Evolutionary conservation across 768 basidiomycete species (phyloP).

Genomic region (Mycena capillaripes): DNA sequence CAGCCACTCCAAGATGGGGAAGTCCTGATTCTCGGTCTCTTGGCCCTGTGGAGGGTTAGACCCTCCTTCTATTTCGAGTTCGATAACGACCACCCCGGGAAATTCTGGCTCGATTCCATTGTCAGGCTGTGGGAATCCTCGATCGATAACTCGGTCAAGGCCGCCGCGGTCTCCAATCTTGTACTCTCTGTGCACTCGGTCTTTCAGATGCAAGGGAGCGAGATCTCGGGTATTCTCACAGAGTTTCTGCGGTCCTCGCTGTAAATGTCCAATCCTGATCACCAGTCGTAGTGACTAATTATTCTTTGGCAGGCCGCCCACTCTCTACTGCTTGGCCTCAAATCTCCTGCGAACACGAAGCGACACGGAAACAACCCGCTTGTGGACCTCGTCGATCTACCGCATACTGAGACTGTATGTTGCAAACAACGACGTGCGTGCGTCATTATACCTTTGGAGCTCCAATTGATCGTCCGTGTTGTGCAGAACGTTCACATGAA

Average conservation of each 20-base stretch:
- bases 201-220: constrained; percentile 51
- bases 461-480: not conserved
- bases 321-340: constrained; percentile 64
- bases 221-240: constrained; percentile 55
- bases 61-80: constrained; percentile 60
- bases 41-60: constrained; percentile 76
- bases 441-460: not conserved
- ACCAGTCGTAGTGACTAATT: constrained; percentile 19
- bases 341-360: constrained; percentile 72
- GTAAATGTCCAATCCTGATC: constrained; percentile 49
- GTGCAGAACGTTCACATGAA: constrained; percentile 59
- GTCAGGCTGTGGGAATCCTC: constrained; percentile 73
- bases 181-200: constrained; percentile 59
- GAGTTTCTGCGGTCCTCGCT: constrained; percentile 62
- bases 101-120: constrained; percentile 61
- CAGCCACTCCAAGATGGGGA: constrained; percentile 80
- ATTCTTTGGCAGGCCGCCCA: constrained; percentile 51
- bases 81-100: constrained; percentile 54
- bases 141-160: constrained; percentile 76
- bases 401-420: constrained; percentile 72
- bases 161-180: constrained; percentile 68
- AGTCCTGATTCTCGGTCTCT: constrained; percentile 75
- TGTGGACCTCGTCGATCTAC: constrained; percentile 77
- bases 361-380: constrained; percentile 72
- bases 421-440: constrained; percentile 61